Evolutionary conservation across 208 protist species (phyloP).

Genomic region (Wallacemonas sp.): DNA sequence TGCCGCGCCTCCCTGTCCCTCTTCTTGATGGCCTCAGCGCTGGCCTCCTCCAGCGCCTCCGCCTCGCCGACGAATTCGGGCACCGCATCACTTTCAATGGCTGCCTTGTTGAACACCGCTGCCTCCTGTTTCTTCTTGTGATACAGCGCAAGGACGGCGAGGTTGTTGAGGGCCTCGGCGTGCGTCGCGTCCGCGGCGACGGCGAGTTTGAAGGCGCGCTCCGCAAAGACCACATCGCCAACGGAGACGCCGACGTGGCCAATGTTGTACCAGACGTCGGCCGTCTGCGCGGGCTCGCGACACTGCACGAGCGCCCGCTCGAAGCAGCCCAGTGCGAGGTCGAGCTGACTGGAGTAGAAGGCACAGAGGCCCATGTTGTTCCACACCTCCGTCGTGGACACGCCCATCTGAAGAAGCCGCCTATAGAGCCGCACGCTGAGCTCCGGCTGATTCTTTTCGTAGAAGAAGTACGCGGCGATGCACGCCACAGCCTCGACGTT

Average conservation of each 20-base stretch:
- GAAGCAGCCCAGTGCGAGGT: constrained; percentile 93
- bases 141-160: constrained; percentile 89
- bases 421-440: constrained; percentile 93
- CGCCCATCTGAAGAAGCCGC: constrained; percentile 94
- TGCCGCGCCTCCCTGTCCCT: constrained; percentile 55
- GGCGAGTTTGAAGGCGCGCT: constrained; percentile 93
- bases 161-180: constrained; percentile 94
- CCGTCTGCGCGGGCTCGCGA: constrained; percentile 58
- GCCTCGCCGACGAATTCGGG: constrained; percentile 21
- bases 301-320: constrained; percentile 81
- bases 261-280: constrained; percentile 97
- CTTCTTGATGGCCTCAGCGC: constrained; percentile 4
- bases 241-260: constrained; percentile 93
- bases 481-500: constrained; percentile 95
- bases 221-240: constrained; percentile 89
- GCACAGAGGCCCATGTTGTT: constrained; percentile 95
- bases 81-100: constrained; percentile 40
- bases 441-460: constrained; percentile 94
- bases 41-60: constrained; percentile 37
- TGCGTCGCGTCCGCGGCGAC: constrained; percentile 86
- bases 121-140: constrained; percentile 23
- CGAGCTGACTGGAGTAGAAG: constrained; percentile 93
- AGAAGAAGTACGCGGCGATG: constrained; percentile 94
- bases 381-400: constrained; percentile 93
- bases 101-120: constrained; percentile 17